Conservation (phyloP, 2,329 filamentous ascomycete genomes). For the Ascochyta clinopodiicola region DNA sequence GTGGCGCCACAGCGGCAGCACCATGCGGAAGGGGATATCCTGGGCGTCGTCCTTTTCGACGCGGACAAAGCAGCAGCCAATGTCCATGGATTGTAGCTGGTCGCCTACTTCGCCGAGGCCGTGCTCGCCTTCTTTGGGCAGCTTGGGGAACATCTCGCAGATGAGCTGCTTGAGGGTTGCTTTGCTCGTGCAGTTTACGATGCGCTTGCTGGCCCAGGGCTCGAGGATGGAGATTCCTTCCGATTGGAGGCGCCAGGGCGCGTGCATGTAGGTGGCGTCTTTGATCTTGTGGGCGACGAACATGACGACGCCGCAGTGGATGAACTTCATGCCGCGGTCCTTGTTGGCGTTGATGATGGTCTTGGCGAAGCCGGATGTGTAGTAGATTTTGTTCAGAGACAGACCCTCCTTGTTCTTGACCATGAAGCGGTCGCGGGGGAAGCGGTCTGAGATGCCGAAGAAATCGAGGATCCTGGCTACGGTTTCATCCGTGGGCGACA, state of each 20-base stretch:
- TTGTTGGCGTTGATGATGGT: conserved; percentile 89
- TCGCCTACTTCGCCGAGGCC: conserved; percentile 87
- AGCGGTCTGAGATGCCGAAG: conserved; percentile 82
- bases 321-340: conserved; percentile 89
- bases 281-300: conserved; percentile 74
- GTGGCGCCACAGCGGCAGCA: conserved; percentile 92
- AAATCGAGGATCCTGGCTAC: conserved; percentile 80
- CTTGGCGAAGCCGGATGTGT: conserved; percentile 83
- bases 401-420: conserved; percentile 90
- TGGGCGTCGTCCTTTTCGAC: conserved; percentile 76
- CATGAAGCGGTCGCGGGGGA: conserved; percentile 92
- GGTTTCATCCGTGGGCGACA: conserved; percentile 75
- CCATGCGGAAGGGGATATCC: conserved; percentile 76
- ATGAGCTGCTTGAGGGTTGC: conserved; percentile 82
- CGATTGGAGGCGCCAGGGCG: conserved; percentile 91
- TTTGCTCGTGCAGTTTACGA: conserved; percentile 77
- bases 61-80: conserved; percentile 89
- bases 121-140: conserved; percentile 75
- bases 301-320: conserved; percentile 98
- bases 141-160: conserved; percentile 95
- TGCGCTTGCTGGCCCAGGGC: conserved; percentile 83
- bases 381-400: conserved; percentile 95
- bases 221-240: conserved; percentile 92
- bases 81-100: conserved; percentile 76
- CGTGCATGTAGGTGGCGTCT: conserved; percentile 93